These are phyloP conservation scores for Isatis tinctoria DNA, from an alignment of 345 rosid genomes.

Conservation along the genomic window DNA sequence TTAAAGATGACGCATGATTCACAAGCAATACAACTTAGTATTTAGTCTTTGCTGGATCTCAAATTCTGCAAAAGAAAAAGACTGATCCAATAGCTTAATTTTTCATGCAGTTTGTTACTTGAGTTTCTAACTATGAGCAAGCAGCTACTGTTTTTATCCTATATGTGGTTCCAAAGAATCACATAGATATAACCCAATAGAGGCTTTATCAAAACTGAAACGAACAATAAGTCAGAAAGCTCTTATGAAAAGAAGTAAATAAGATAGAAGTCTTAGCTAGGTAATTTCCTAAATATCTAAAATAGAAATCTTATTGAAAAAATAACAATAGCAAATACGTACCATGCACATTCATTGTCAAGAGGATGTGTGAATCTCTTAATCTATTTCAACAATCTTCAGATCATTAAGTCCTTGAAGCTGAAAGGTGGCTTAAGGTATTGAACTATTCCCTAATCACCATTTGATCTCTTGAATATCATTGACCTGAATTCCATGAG, in stretches of 20 bases:
- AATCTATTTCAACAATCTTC: not conserved
- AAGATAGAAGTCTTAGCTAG: no score
- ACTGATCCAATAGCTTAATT: not conserved
- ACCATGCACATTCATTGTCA: not conserved
- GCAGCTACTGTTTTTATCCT: not conserved
- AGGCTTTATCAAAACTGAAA: no score
- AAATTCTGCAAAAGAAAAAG: no score
- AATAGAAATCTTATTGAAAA: not conserved
- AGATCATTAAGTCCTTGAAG: not conserved
- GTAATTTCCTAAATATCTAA: not conserved
- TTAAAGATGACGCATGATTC: no score
- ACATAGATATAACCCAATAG: not conserved
- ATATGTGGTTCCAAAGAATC: not conserved
- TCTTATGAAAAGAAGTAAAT: not conserved
- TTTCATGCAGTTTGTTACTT: not conserved
- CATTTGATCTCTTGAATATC: no score
- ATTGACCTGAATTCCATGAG: no score
- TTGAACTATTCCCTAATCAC: no score
- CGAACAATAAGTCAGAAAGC: not conserved
- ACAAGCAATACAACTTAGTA: no score
- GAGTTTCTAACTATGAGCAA: not conserved
- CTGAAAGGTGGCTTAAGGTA: slow-evolving; percentile 1
- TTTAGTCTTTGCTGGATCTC: no score
- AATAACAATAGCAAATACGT: not conserved
- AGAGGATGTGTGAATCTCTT: not conserved